phyloP scores from a whole-genome alignment of 2,329 filamentous ascomycete species.

The Penicillium olsonii region DNA sequence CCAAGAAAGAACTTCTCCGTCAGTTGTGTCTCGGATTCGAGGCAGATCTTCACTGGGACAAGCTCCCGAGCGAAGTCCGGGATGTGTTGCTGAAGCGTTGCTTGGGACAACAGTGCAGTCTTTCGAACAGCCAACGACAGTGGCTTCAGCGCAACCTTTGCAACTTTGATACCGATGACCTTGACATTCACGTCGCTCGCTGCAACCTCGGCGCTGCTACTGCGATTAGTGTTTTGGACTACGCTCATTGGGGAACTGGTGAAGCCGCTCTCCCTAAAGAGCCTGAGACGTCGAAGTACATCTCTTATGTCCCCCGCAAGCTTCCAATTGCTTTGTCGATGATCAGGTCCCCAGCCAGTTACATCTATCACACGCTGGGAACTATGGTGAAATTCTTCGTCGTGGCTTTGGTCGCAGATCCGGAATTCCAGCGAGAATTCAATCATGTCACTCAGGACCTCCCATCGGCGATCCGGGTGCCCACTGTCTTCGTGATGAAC shows the following conservation, averaged over 20 bases:
- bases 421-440: slow-evolving; percentile 55
- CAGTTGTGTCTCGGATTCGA: slow-evolving; percentile 53
- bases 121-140: slow-evolving; percentile 44
- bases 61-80: slow-evolving; percentile 49
- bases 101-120: slow-evolving; percentile 42
- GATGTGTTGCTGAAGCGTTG: slow-evolving; percentile 50
- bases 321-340: slow-evolving; percentile 23
- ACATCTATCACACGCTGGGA: slow-evolving; percentile 47
- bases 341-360: slow-evolving; percentile 39
- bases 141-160: slow-evolving; percentile 48
- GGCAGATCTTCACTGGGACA: slow-evolving; percentile 55
- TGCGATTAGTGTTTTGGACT: slow-evolving; percentile 34
- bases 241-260: slow-evolving; percentile 31
- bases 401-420: slow-evolving; percentile 54
- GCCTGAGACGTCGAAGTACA: slow-evolving; percentile 29
- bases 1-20: slow-evolving; percentile 49
- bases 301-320: slow-evolving; percentile 30
- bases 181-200: slow-evolving; percentile 50
- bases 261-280: slow-evolving; percentile 27
- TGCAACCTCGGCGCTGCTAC: slow-evolving; percentile 51
- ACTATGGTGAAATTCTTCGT: slow-evolving; percentile 51
- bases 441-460: slow-evolving; percentile 45
- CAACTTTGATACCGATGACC: slow-evolving; percentile 35
- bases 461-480: slow-evolving; percentile 37
- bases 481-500: slow-evolving; percentile 45